These are phyloP conservation scores for Mycena floridula DNA, from an alignment of 768 basidiomycete genomes.

Conservation along the genomic window DNA sequence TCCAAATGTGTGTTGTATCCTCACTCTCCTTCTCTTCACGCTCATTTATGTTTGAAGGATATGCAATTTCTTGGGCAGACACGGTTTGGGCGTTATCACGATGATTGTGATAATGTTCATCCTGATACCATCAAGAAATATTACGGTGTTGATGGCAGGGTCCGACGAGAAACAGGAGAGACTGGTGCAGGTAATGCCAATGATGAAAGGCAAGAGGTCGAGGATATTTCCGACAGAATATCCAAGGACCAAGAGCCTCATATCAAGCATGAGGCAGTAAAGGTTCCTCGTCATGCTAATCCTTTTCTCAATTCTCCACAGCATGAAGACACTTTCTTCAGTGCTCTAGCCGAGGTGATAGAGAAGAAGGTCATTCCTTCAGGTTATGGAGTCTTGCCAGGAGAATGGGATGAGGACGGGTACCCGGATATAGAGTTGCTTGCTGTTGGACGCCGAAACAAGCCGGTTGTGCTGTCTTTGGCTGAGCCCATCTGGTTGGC, in stretches of 20 bases:
- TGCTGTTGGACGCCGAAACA: not conserved
- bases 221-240: too few species aligned
- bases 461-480: too few species aligned
- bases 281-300: slow-evolving; percentile 2
- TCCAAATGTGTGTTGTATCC: slow-evolving; percentile 7
- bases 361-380: not conserved
- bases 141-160: slow-evolving; percentile 6
- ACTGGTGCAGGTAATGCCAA: slow-evolving; percentile 5
- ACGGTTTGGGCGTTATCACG: slow-evolving; percentile 3
- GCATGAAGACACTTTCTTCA: not conserved
- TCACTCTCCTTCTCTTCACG: not conserved
- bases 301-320: slow-evolving; percentile 3
- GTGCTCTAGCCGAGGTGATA: slow-evolving; percentile 1
- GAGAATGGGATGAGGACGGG: slow-evolving; percentile 1
- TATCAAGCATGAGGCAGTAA: slow-evolving; percentile 1
- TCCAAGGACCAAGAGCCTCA: slow-evolving; percentile 1
- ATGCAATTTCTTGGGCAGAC: slow-evolving; percentile 11
- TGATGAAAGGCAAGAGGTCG: too few species aligned
- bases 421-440: slow-evolving; percentile 4
- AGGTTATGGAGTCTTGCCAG: slow-evolving; percentile 2
- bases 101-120: slow-evolving; percentile 11
- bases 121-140: slow-evolving; percentile 10
- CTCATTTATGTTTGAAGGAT: slow-evolving; percentile 4
- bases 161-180: not conserved
- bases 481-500: too few species aligned